phyloP scores from a whole-genome alignment of 495 filamentous ascomycete species.

The Lasiosphaeria hispida region DNA sequence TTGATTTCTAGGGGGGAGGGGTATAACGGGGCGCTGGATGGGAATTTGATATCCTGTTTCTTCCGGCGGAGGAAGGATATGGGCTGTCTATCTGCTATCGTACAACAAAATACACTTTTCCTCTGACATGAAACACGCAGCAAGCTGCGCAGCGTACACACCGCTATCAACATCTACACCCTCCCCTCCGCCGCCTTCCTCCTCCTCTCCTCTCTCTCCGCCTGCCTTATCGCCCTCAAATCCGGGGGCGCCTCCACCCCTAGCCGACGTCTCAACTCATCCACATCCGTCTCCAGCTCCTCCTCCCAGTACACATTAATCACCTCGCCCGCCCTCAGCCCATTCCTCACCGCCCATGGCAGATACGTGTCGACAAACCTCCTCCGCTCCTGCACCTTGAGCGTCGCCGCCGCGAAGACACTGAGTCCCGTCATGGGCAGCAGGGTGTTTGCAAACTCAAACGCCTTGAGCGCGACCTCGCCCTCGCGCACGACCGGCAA shows the following conservation, averaged over 20 bases:
- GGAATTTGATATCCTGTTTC: not conserved
- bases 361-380: constrained; percentile 74
- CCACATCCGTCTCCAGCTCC: constrained; percentile 80
- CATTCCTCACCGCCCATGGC: constrained; percentile 89
- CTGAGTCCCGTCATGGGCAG: constrained; percentile 85
- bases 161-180: not conserved
- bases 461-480: constrained; percentile 90
- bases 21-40: not conserved
- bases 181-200: constrained; percentile 30
- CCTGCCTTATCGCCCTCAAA: constrained; percentile 73
- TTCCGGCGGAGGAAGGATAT: not conserved
- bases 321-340: constrained; percentile 70
- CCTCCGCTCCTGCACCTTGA: constrained; percentile 72
- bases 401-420: constrained; percentile 64
- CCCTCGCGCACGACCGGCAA: constrained; percentile 90
- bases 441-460: constrained; percentile 92
- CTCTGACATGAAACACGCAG: no score
- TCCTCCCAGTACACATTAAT: constrained; percentile 99
- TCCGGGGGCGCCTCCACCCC: constrained; percentile 88
- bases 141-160: not conserved
- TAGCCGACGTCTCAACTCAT: constrained; percentile 66
- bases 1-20: constrained; percentile 49
- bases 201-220: constrained; percentile 66
- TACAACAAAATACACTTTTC: not conserved
- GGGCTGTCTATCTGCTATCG: not conserved